Percentiles rank a stretch among this genome's conserved stretches.
phyloP scores from a whole-genome alignment of 2,329 filamentous ascomycete species.

The Fragosphaeria purpurea region DNA sequence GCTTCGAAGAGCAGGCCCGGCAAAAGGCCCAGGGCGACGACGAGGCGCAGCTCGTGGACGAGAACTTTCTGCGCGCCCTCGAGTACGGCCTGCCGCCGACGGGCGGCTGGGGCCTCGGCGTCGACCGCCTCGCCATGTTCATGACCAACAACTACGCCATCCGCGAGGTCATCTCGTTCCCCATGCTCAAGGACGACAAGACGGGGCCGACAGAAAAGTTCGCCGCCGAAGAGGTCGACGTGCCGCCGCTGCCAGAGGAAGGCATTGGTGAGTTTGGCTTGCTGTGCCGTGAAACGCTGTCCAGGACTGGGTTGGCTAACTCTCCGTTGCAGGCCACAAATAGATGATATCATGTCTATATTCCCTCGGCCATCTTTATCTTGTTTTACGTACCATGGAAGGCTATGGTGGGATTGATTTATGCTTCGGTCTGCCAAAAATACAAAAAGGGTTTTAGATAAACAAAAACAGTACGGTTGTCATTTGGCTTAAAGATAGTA shows the following conservation, averaged over 20 bases:
- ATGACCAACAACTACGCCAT: constrained; percentile 92
- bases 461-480: too few species aligned
- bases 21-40: constrained; percentile 97
- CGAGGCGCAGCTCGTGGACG: constrained; percentile 90
- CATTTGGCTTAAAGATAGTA: too few species aligned
- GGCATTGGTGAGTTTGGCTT: constrained; percentile 16
- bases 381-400: too few species aligned
- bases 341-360: constrained; percentile 1
- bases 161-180: constrained; percentile 92
- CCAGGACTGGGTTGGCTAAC: too few species aligned
- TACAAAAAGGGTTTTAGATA: too few species aligned
- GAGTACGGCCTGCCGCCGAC: constrained; percentile 73
- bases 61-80: constrained; percentile 84
- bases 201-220: constrained; percentile 36
- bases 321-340: constrained; percentile 7
- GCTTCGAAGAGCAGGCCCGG: constrained; percentile 88
- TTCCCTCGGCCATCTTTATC: too few species aligned
- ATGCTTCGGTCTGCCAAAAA: too few species aligned
- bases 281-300: too few species aligned
- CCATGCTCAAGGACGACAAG: constrained; percentile 89
- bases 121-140: constrained; percentile 54
- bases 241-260: constrained; percentile 25
- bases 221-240: constrained; percentile 24
- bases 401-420: too few species aligned
- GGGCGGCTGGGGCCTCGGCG: constrained; percentile 92